Evolutionary conservation across 192 early-diverging fungal genomes (phyloP), one percentile per base, ranked within the genome.

Genomic region (Piromyces finnis): DNA sequence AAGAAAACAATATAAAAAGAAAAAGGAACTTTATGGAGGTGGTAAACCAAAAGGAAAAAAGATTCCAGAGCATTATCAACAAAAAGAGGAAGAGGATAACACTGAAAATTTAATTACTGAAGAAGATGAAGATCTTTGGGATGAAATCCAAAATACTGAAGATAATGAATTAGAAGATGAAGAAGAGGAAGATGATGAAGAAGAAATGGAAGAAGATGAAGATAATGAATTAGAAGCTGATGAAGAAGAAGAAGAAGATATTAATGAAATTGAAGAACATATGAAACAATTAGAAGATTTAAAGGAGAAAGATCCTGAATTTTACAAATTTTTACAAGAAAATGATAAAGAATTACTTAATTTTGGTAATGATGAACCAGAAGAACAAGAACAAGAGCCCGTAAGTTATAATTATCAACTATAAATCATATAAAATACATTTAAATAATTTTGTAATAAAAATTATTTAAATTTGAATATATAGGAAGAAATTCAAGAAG

Each of bases 291-390:
- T 99, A 77, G 93, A 97, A 68, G 87, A 91, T 12, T 87, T 98
- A 85, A 92, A 93, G 82, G 85, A 92, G 80, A 92, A 91, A 82
- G 96, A 99, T 82, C 95, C 96, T 18, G 89, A 92, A 82, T 99
- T 99, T 84, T 95, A 92, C 87, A 87, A 99, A 85, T 99, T 90
- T 83, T 86, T 99, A 85, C 82, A 92, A 82, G 90, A 97, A 84
- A 95, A 97, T 80, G 95, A 97, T 85, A 83, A 89, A 35, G 91
- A 87, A 77, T 90, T 96, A 78, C 87, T 99, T 68, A 89, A 91
- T 16, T 96, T 98, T 87, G 51, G 51, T 26, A 68, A 68, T 7
- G 90, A 90, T 28, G 85, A 90, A 35, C 86, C 88, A 29, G 85
- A 85, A 27, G 81, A 41, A 9, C 84, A 86, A 16, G 81, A 68